Evolutionary conservation across 257 asterid species (phyloP), one percentile per base, ranked within the genome.

Genomic region (Solanum medicagineum): DNA sequence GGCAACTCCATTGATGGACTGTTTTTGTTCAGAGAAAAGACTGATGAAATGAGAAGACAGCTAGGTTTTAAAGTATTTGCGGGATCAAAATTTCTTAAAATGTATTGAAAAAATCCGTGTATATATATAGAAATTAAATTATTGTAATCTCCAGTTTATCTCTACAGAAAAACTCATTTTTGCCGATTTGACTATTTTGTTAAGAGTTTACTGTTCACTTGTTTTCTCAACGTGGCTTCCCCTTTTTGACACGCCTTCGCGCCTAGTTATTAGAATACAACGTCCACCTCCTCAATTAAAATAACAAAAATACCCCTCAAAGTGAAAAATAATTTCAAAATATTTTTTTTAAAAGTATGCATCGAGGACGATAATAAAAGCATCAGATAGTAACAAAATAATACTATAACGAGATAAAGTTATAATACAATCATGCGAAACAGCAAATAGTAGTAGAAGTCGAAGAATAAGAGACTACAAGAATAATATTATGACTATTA

Each of bases 1-100:
- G 94, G 93, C n/a, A 94, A 89, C 87, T 93, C 98, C 98, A 94
- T 95, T 2, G 26, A 53, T 53, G 24, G 17, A 77, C 45, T 75
- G 42, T 5, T 74, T 36, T 36, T 36, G 42, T 36, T 36, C 6
- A 36, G 42, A 36, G 42, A 36, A 36, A 36, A 36, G 42, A 36
- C 42, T 36, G 42, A 36, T 36, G 17, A 42, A 75, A 49, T 36
- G 40, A 53, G 19, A 12, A 24, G 62, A 19, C 24, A 77, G 16
- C 45, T 77, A 75, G 82, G 45, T 60, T 44, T 70, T 75, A 7
- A 75, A 26, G 17, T 65, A 24, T 1, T n/a, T 12, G 45, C 2
- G 81, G 49, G 59, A 74, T 77, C 62, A 59, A 59, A 16, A 14
- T 70, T 36, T 5, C 13, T 70, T 40, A 32, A 70, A 70, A 40